Conservation (phyloP, 2,329 filamentous ascomycete genomes). For the Scedosporium minutisporum region DNA sequence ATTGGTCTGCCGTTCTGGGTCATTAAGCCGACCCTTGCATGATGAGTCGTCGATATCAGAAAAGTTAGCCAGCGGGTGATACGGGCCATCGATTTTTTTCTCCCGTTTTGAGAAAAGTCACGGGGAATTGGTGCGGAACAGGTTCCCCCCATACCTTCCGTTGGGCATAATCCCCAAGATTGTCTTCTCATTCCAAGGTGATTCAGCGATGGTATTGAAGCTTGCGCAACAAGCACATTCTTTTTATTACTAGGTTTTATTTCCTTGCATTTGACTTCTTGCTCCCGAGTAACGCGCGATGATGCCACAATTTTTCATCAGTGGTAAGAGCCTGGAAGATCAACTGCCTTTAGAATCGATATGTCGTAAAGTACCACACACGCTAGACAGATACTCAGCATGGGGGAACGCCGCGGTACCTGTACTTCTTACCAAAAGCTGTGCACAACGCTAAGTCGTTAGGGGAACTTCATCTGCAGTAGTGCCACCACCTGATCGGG, state of each 20-base stretch:
- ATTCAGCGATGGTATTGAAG: neutral
- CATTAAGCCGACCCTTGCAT: slow-evolving; percentile 1
- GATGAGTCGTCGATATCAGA: slow-evolving; percentile 3
- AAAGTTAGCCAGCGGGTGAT: neutral
- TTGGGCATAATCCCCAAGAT: neutral
- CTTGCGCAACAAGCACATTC: neutral
- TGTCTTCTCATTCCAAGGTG: neutral
- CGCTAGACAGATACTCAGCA: neutral
- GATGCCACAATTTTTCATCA: too few relatives aligned
- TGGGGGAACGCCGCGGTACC: neutral
- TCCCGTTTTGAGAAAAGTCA: neutral
- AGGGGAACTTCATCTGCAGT: neutral
- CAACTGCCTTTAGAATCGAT: neutral
- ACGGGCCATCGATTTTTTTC: neutral
- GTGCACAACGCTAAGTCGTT: neutral
- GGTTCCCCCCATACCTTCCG: neutral
- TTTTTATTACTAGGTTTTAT: too few relatives aligned
- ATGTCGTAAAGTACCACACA: neutral
- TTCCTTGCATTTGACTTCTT: too few relatives aligned
- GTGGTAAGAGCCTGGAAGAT: too few relatives aligned
- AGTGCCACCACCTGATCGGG: neutral
- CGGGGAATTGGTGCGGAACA: neutral
- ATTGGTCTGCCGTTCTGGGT: neutral
- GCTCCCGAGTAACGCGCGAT: too few relatives aligned
- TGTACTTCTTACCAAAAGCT: neutral